Evolutionary conservation across 768 basidiomycete genomes (phyloP).

Genomic region (Leccinum fibrillosum): DNA sequence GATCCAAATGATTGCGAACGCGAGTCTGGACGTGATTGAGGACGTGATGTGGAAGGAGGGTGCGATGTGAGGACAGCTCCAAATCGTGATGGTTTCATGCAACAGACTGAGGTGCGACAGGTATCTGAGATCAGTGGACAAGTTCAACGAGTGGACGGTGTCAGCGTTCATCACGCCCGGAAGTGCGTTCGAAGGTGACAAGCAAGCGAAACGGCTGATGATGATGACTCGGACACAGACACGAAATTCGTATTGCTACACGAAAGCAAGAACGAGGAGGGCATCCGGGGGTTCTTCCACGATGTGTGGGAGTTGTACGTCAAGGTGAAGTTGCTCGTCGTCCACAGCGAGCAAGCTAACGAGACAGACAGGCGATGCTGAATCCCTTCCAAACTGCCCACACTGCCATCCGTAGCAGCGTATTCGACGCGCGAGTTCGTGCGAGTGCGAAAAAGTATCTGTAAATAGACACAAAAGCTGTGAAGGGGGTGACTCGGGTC

Average conservation of each 20-base stretch:
- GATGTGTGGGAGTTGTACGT: constrained; percentile 98
- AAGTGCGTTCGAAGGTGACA: constrained; percentile 52
- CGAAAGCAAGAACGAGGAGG: constrained; percentile 96
- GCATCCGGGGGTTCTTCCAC: constrained; percentile 86
- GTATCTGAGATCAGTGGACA: constrained; percentile 94
- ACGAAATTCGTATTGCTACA: constrained; percentile 95
- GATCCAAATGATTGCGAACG: constrained; percentile 98
- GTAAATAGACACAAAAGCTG: constrained; percentile 20
- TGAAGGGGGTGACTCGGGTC: constrained; percentile 18
- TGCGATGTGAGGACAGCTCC: constrained; percentile 59
- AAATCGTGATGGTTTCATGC: constrained; percentile 1
- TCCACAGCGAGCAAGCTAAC: neutral
- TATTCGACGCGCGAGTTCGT: constrained; percentile 82
- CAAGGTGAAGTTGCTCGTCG: constrained; percentile 58
- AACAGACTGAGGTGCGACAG: constrained; percentile 42
- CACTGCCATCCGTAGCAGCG: constrained; percentile 68
- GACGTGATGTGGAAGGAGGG: constrained; percentile 85
- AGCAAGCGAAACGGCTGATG: neutral
- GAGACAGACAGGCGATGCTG: constrained; percentile 60
- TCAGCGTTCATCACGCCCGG: constrained; percentile 95
- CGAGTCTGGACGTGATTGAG: constrained; percentile 91
- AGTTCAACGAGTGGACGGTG: constrained; percentile 98
- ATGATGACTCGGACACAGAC: constrained; percentile 45
- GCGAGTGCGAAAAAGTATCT: constrained; percentile 86
- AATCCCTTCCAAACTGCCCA: constrained; percentile 98